phyloP scores from a whole-genome alignment of 495 filamentous ascomycete genomes.

The Trichoderma reesei region DNA sequence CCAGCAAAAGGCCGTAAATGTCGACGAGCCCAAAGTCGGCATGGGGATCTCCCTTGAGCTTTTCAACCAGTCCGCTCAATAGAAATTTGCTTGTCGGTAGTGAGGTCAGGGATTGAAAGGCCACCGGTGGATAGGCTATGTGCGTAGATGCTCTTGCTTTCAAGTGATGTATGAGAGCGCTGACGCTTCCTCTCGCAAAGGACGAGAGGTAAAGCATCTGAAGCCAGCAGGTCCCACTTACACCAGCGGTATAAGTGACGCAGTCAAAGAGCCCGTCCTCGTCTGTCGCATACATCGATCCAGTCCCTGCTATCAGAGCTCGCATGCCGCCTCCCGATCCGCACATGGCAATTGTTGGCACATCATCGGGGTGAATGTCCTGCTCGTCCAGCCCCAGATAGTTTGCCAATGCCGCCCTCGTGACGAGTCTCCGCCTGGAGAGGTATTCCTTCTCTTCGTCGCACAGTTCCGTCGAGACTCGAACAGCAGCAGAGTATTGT shows the following conservation, averaged over 20 bases:
- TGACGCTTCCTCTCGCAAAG: constrained; percentile 52
- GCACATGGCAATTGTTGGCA: constrained; percentile 85
- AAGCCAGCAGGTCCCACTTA: constrained; percentile 92
- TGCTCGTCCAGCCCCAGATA: constrained; percentile 68
- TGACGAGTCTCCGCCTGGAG: constrained; percentile 50
- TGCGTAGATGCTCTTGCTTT: constrained; percentile 77
- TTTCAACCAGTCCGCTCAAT: constrained; percentile 79
- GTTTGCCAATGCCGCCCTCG: constrained; percentile 59
- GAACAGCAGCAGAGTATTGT: constrained; percentile 62
- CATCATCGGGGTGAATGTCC: constrained; percentile 85
- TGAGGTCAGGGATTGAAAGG: constrained; percentile 62
- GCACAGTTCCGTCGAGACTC: constrained; percentile 75
- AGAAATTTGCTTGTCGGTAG: constrained; percentile 90
- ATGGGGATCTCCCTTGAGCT: constrained; percentile 68
- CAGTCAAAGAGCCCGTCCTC: constrained; percentile 88
- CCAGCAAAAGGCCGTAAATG: constrained; percentile 78
- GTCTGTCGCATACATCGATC: constrained; percentile 68
- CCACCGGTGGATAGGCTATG: constrained; percentile 82
- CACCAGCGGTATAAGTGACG: constrained; percentile 86
- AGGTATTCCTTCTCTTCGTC: constrained; percentile 70
- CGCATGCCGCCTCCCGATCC: constrained; percentile 86
- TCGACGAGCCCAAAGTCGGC: constrained; percentile 87
- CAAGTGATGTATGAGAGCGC: constrained; percentile 66
- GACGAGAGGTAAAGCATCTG: constrained; percentile 86
- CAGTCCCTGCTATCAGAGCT: constrained; percentile 79